phyloP scores from a whole-genome alignment of 768 basidiomycete species.

The Pulveroboletus frians region DNA sequence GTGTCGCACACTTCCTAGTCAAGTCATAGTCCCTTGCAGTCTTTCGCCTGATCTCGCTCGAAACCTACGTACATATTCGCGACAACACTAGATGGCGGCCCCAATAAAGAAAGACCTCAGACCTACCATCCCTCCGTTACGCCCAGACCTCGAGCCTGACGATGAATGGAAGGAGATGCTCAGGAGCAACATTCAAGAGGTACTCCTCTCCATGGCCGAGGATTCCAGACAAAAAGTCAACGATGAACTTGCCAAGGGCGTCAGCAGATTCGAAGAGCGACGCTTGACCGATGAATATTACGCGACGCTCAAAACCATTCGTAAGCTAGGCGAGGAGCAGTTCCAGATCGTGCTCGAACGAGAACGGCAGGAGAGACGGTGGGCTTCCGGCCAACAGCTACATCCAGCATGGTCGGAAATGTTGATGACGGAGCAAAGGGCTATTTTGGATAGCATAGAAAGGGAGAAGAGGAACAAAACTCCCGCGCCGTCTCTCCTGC shows the following conservation, averaged over 20 bases:
- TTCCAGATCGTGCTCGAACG: conserved; percentile 41
- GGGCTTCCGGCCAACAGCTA: conserved; percentile 38
- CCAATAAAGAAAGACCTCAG: conserved; percentile 15
- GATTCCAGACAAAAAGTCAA: conserved; percentile 60
- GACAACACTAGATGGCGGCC: conserved; percentile 21
- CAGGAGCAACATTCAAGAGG: conserved; percentile 48
- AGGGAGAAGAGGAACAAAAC: conserved; percentile 20
- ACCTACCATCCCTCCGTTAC: conserved; percentile 5
- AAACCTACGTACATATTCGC: conserved; percentile 4
- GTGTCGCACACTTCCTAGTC: background rate
- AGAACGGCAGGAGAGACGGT: conserved; percentile 47
- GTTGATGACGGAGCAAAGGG: conserved; percentile 36
- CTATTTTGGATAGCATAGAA: conserved; percentile 44
- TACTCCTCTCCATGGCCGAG: conserved; percentile 39
- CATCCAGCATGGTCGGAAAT: conserved; percentile 32
- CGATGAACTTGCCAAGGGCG: conserved; percentile 42
- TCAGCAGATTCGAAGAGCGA: conserved; percentile 31
- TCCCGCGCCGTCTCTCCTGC: conserved; percentile 12
- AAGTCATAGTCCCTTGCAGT: background rate
- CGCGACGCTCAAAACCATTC: conserved; percentile 40
- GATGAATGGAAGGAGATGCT: conserved; percentile 49
- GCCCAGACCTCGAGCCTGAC: conserved; percentile 43
- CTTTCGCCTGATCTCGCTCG: background rate
- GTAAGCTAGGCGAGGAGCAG: conserved; percentile 42
- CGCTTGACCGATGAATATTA: conserved; percentile 38